Evolutionary conservation across 305 asterid species (phyloP).

Genomic region (Nicotiana rustica): DNA sequence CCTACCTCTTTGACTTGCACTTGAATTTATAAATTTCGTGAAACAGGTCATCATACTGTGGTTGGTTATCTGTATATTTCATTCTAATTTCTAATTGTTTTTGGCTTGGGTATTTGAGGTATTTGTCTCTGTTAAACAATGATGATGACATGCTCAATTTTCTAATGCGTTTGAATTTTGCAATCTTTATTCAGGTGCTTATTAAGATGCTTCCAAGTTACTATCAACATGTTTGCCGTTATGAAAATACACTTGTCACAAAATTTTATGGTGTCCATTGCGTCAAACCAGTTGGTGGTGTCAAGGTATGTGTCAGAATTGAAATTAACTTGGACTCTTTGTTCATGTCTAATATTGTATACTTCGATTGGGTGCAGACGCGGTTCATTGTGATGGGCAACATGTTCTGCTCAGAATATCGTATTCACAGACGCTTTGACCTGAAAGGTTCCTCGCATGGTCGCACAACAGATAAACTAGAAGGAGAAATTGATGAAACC

Average conservation of each 20-base stretch:
- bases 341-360: not conserved
- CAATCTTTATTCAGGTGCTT: slow-evolving; percentile 74
- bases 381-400: slow-evolving; percentile 99
- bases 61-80: slow-evolving; percentile 20
- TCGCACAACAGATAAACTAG: slow-evolving; percentile 79
- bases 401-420: slow-evolving; percentile 94
- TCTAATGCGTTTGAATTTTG: slow-evolving; percentile 37
- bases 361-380: slow-evolving; percentile 54
- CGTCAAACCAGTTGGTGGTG: slow-evolving; percentile 95
- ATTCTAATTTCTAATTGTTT: not conserved
- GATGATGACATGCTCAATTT: slow-evolving; percentile 30
- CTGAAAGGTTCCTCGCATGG: slow-evolving; percentile 99
- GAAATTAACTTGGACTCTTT: slow-evolving; percentile 21
- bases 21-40: slow-evolving; percentile 27
- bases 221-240: slow-evolving; percentile 70
- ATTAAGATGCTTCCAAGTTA: slow-evolving; percentile 96
- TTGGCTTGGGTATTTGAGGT: not conserved
- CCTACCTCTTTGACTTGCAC: slow-evolving; percentile 46
- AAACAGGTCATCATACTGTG: not conserved
- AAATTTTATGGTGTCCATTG: slow-evolving; percentile 97
- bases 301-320: slow-evolving; percentile 63
- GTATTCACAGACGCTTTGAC: slow-evolving; percentile 91
- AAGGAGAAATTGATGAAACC: slow-evolving; percentile 88
- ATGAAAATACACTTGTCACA: slow-evolving; percentile 89
- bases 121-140: not conserved